Evolutionary conservation across 1,139 yeast genomes (phyloP), one percentile per base, ranked within the genome.

Genomic region (Nakaseomyces uthaithaninus): DNA sequence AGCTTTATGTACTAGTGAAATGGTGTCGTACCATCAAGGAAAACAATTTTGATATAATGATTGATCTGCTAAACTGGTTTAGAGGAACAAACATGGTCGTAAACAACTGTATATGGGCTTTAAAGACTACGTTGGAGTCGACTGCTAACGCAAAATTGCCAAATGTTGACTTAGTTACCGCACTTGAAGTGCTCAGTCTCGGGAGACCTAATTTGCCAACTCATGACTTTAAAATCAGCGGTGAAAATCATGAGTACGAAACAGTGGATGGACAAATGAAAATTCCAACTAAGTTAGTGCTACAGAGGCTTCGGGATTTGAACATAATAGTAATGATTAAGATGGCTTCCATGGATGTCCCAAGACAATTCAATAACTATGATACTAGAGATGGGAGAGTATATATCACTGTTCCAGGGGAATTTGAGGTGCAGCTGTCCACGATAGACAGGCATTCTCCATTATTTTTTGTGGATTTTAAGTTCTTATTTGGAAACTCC

Each of bases 31-130:
- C 64, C 4, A 70, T 74, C 24, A 78, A 76, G 24, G 71, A 89
- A 10, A 70, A 75, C 40, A 86, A 82, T 42, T 77, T 89, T 42
- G 75, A 80, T 27, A 72, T 72, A 42, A 68, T 87, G 49, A 87
- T 91, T 43, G 97, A 91, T 62, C 69, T 89, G 19, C 75, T 91
- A 46, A 82, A 84, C 45, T 89, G 94, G 93, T 69, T 89, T 37
- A 69, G 94, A 46, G 87, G 85, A 44, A 94, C 87, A 51, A 78
- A 80, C 47, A 76, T 77, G 57, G 74, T 80, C 42, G 77, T 75
- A 42, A 63, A 71, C 38, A 86, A 84, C 45, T 77, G 81, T 42
- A 70, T 69, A 37, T 75, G 70, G 78, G 83, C 68, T 38, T 71
- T 76, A 27, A 72, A 67, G 48, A 71, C 71, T 37, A 75, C 75